Conservation (phyloP, 305 asterid species). For the Withania somnifera region DNA sequence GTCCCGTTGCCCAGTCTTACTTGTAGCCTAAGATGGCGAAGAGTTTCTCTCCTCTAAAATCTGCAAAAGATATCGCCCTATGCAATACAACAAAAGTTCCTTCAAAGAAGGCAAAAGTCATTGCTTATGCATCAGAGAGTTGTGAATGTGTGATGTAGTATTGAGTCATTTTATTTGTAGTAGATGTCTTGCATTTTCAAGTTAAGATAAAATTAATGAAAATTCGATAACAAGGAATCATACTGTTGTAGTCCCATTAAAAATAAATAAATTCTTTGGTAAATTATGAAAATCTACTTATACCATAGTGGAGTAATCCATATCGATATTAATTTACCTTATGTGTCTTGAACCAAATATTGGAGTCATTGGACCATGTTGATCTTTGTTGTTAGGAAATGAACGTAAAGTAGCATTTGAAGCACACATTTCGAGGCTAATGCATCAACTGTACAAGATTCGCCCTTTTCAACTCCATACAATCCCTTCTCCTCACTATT, state of each 20-base stretch:
- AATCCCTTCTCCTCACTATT: neutral
- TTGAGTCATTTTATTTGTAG: neutral
- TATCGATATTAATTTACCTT: neutral
- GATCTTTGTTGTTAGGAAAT: neutral
- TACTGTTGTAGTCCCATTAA: too few species aligned
- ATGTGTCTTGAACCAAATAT: neutral
- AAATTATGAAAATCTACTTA: too few species aligned
- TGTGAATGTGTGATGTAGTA: neutral
- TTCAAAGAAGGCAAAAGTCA: neutral
- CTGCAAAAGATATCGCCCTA: neutral
- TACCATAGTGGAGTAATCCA: too few species aligned
- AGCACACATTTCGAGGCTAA: conserved; percentile 33
- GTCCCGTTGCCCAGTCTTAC: too few species aligned
- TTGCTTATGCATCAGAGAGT: neutral
- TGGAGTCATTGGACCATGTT: neutral
- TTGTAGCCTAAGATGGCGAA: neutral
- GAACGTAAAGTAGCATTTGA: conserved; percentile 10
- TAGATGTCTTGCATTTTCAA: too few species aligned
- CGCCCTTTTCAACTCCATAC: neutral
- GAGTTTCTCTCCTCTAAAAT: neutral
- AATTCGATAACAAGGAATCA: too few species aligned
- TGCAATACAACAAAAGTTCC: neutral
- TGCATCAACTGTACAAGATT: conserved; percentile 9
- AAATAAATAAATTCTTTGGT: too few species aligned
- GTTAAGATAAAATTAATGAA: too few species aligned